Evolutionary conservation across 2,329 filamentous ascomycete genomes (phyloP).

Genomic region (Geoglossum cookeanum): DNA sequence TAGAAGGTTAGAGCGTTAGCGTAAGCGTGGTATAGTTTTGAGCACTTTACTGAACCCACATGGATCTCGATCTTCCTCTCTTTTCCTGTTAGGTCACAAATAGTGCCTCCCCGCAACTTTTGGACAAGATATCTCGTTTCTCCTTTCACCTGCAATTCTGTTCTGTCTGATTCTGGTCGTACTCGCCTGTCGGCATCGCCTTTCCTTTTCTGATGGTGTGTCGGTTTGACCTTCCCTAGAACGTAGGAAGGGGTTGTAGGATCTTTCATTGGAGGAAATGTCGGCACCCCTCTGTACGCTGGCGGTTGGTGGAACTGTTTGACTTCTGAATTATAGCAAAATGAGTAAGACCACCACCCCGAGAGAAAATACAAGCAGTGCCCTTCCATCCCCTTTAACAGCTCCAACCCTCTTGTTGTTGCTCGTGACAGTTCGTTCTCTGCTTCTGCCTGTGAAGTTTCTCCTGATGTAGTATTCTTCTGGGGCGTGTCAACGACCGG

Average conservation of each 20-base stretch:
- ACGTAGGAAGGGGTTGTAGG: slow-evolving; percentile 56
- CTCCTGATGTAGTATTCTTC: slow-evolving; percentile 46
- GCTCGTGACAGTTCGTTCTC: slow-evolving; percentile 64
- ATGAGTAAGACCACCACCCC: slow-evolving; percentile 93
- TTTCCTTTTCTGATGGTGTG: slow-evolving; percentile 8
- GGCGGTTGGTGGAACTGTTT: slow-evolving; percentile 79
- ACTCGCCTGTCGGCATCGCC: slow-evolving; percentile 3
- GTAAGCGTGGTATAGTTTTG: background rate
- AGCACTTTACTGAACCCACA: slow-evolving; percentile 15
- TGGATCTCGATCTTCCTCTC: slow-evolving; percentile 72
- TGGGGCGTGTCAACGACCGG: slow-evolving; percentile 44
- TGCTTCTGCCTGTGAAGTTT: slow-evolving; percentile 52
- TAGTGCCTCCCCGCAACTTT: slow-evolving; percentile 56
- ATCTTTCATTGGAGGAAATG: slow-evolving; percentile 58
- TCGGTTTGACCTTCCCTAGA: slow-evolving; percentile 40
- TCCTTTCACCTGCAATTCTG: slow-evolving; percentile 61
- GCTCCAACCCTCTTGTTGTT: slow-evolving; percentile 57
- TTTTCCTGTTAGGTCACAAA: slow-evolving; percentile 69
- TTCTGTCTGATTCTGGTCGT: slow-evolving; percentile 20
- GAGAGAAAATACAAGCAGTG: slow-evolving; percentile 67
- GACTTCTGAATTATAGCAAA: slow-evolving; percentile 76
- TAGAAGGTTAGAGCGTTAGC: slow-evolving; percentile 16
- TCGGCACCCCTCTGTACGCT: slow-evolving; percentile 43
- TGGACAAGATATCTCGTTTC: slow-evolving; percentile 77
- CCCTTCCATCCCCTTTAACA: slow-evolving; percentile 58